Percentiles rank a stretch among this genome's conserved stretches.
These are phyloP conservation scores for Candida wancherniae DNA, from an alignment of 805 yeast genomes.

Conservation along the genomic window DNA sequence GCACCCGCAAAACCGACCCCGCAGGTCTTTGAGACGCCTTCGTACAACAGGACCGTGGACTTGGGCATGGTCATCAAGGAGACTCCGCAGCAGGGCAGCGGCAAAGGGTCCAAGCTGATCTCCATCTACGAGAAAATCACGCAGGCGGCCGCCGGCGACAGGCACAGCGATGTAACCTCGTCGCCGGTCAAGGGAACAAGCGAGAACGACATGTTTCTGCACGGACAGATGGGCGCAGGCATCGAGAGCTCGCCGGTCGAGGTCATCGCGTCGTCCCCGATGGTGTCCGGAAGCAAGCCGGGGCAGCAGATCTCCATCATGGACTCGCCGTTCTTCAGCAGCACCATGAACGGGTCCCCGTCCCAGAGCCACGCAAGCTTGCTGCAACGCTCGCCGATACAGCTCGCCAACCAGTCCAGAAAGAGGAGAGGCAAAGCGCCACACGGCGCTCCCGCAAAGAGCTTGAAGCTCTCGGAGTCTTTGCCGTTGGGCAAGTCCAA, in stretches of 20 bases:
- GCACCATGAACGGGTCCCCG: constrained; percentile 5
- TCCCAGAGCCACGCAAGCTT: no score
- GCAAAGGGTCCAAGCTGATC: neutral
- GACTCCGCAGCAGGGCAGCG: constrained; percentile 6
- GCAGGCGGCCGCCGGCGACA: neutral
- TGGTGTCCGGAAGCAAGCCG: constrained; percentile 18
- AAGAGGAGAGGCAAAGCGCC: no score
- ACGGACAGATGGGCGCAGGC: neutral
- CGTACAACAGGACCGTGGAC: constrained; percentile 8
- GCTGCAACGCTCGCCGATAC: no score
- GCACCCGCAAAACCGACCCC: constrained; percentile 1
- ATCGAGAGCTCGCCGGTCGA: constrained; percentile 9
- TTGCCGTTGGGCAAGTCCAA: no score
- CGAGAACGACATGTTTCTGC: constrained; percentile 4
- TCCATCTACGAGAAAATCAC: constrained; percentile 6
- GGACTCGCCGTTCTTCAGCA: constrained; percentile 35
- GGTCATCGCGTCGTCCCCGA: constrained; percentile 10
- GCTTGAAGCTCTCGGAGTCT: no score
- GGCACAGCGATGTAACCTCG: constrained; percentile 1
- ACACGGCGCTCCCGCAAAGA: no score
- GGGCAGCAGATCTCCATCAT: constrained; percentile 32
- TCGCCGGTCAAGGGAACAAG: constrained; percentile 5
- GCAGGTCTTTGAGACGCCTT: constrained; percentile 15
- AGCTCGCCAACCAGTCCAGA: no score
- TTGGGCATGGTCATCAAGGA: constrained; percentile 5